phyloP scores from a whole-genome alignment of 129 eudicot genomes.

The Flaveria trinervia region DNA sequence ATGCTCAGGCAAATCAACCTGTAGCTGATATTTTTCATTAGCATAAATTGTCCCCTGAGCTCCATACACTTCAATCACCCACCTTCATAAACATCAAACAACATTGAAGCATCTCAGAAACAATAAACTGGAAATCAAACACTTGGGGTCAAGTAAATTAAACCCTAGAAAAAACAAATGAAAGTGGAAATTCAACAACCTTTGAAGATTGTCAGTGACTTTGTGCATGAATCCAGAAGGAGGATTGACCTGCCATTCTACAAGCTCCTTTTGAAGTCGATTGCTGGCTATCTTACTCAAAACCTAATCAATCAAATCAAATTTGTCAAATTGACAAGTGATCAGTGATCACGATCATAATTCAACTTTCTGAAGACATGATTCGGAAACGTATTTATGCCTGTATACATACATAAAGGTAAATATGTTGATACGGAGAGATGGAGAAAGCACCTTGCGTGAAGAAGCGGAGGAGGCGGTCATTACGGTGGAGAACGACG shows the following conservation, averaged over 20 bases:
- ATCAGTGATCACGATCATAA: too few relatives aligned
- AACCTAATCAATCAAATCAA: conserved; percentile 42
- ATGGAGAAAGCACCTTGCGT: conserved; percentile 61
- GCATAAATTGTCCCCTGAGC: conserved; percentile 87
- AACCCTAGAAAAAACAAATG: conserved; percentile 6
- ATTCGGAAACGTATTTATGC: not conserved
- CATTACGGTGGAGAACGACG: conserved; percentile 40
- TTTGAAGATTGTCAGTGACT: conserved; percentile 89
- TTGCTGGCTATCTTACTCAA: conserved; percentile 91
- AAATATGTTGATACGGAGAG: too few relatives aligned
- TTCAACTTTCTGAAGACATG: too few relatives aligned
- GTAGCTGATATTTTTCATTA: conserved; percentile 79
- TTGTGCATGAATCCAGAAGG: conserved; percentile 82
- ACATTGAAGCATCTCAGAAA: not conserved
- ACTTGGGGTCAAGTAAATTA: not conserved
- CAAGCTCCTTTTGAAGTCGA: conserved; percentile 93
- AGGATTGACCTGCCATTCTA: conserved; percentile 98
- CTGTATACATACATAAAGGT: too few relatives aligned
- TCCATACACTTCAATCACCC: conserved; percentile 92
- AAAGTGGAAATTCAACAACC: conserved; percentile 41
- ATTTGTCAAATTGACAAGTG: not conserved
- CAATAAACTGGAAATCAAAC: conserved; percentile 6
- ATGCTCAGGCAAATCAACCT: conserved; percentile 97
- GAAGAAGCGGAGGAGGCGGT: conserved; percentile 73
- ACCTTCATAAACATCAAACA: conserved; percentile 39